phyloP scores from a whole-genome alignment of 2,329 filamentous ascomycete genomes.

The Nakataea oryzae region DNA sequence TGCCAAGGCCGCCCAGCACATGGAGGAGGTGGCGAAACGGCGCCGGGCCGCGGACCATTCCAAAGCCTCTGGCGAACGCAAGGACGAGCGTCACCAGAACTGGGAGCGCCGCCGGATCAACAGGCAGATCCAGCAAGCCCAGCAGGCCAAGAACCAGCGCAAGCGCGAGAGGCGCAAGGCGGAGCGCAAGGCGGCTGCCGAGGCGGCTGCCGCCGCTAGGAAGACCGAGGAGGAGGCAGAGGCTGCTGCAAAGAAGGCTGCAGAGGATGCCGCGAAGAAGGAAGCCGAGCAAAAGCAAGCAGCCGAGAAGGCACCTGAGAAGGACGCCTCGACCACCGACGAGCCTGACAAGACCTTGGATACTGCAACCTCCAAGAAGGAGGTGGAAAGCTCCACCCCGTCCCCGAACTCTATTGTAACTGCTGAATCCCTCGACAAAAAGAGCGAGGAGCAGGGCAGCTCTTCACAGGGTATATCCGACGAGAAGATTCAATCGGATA shows the following conservation, averaged over 20 bases:
- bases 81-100: constrained; percentile 26
- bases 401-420: no score
- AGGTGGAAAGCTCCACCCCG: neutral
- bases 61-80: constrained; percentile 31
- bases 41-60: constrained; percentile 38
- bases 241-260: constrained; percentile 10
- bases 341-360: constrained; percentile 6
- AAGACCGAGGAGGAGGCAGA: constrained; percentile 9
- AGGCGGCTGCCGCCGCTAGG: constrained; percentile 12
- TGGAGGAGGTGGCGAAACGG: constrained; percentile 31
- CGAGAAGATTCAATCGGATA: neutral
- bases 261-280: constrained; percentile 11
- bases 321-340: constrained; percentile 11
- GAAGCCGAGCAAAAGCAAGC: constrained; percentile 14
- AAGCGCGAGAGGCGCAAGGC: constrained; percentile 25
- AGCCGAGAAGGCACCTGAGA: constrained; percentile 8
- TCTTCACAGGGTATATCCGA: neutral
- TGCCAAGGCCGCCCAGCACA: constrained; percentile 36
- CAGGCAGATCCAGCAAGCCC: constrained; percentile 25
- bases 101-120: constrained; percentile 26
- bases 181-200: constrained; percentile 12
- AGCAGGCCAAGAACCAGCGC: constrained; percentile 29
- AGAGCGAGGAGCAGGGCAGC: neutral
- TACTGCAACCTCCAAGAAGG: constrained; percentile 5
- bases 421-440: neutral